These are phyloP conservation scores for Nicotiana otophora DNA, from an alignment of 257 asterid species.

Conservation along the genomic window DNA sequence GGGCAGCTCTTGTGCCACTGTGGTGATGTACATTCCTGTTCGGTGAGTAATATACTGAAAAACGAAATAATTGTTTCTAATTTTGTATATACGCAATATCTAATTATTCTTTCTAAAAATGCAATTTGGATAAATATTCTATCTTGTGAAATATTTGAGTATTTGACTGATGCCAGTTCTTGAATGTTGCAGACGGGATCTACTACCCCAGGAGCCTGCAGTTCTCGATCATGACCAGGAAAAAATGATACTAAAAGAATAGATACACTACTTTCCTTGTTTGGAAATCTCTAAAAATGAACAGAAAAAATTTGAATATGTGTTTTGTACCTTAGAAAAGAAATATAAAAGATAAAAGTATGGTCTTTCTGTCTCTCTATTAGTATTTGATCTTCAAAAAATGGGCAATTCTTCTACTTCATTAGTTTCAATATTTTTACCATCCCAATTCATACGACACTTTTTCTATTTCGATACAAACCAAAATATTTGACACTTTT, in stretches of 20 bases:
- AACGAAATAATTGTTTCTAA: neutral
- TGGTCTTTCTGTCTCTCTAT: too few relatives aligned
- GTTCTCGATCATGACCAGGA: neutral
- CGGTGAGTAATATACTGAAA: constrained; percentile 22
- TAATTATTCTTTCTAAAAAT: too few relatives aligned
- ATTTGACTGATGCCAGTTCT: neutral
- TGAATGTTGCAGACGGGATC: constrained; percentile 15
- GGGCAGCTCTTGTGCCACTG: constrained; percentile 72
- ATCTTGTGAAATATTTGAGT: neutral
- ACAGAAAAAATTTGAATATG: neutral
- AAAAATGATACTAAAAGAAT: neutral
- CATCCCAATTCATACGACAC: too few relatives aligned
- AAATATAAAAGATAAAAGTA: neutral
- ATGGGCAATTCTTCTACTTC: too few relatives aligned
- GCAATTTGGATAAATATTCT: too few relatives aligned
- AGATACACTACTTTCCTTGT: neutral
- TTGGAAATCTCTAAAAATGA: neutral
- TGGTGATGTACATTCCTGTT: constrained; percentile 59
- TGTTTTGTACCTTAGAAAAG: neutral
- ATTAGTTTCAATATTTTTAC: too few relatives aligned
- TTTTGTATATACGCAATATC: too few relatives aligned
- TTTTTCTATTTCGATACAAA: too few relatives aligned
- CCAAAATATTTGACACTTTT: too few relatives aligned
- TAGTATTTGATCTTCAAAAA: too few relatives aligned
- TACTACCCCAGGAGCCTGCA: neutral